Evolutionary conservation across 257 asterid genomes (phyloP), one percentile per base, ranked within the genome.

Genomic region (Cordia subcordata): DNA sequence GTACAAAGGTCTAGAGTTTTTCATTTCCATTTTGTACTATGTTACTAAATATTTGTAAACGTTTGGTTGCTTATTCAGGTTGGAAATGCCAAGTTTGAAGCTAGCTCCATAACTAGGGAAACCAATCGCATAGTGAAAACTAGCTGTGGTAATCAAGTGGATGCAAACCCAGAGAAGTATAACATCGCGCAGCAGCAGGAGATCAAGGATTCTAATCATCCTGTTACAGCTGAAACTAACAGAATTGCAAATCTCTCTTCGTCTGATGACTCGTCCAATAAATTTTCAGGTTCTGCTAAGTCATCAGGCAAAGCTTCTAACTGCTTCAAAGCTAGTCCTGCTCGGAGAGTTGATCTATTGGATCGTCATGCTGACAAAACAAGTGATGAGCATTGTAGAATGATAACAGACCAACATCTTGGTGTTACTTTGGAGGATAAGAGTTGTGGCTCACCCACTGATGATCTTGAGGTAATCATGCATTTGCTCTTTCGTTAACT

Each of bases 381-480:
- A n/a, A 50, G 6, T 39, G 15, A 16, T n/a, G 35, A 16, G 35
- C 60, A 49, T 10, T 51, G 16, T 33, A 55, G 72, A 47, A 18
- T 27, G 33, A 38, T 11, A 20, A 5, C 16, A 3, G 32, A 39
- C 35, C 35, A 56, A 23, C 56, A 61, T n/a, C 1, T 40, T 22
- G 42, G 18, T 18, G 42, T n/a, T 38, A 45, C 53, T 60, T 58
- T 55, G 35, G 17, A 55, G 50, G 60, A 33, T 10, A 38, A 27
- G 13, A 60, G 38, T 16, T 16, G 35, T 59, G 47, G 63, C 52
- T 17, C 58, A 13, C 47, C 60, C 57, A 11, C 23, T 58, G 40
- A 44, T 58, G 40, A 44, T 52, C 46, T 42, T 61, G 58, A 66
- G 70, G 64, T 72, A 58, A 21, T 37, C 55, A 58, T 61, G 23